Evolutionary conservation across 805 yeast genomes (phyloP).

Genomic region (Ogataea ganodermae): DNA sequence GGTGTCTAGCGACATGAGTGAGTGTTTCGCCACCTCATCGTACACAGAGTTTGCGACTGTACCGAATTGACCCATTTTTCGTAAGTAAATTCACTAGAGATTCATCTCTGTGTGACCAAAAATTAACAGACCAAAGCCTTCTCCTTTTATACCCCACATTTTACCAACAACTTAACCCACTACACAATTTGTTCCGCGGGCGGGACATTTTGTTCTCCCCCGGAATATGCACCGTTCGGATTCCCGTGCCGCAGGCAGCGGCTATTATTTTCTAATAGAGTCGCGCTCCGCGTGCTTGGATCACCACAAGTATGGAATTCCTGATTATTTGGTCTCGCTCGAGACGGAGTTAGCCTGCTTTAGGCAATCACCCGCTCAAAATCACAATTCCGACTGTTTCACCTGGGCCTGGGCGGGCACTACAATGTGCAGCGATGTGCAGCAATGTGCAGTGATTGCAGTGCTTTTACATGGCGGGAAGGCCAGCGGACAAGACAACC

Average conservation of each 20-base stretch:
- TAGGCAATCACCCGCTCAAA: slow-evolving; percentile 2
- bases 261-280: neutral
- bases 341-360: neutral
- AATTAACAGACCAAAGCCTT: neutral
- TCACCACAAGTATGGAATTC: neutral
- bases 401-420: too few relatives aligned
- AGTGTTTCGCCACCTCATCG: slow-evolving; percentile 24
- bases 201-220: too few relatives aligned
- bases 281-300: neutral
- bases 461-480: too few relatives aligned
- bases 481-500: too few relatives aligned
- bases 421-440: too few relatives aligned
- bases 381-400: neutral
- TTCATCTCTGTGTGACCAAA: neutral
- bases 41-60: slow-evolving; percentile 7
- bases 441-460: too few relatives aligned
- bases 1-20: slow-evolving; percentile 29
- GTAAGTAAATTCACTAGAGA: neutral
- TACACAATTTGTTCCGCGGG: too few relatives aligned
- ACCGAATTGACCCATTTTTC: neutral
- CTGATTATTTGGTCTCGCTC: neutral
- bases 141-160: neutral
- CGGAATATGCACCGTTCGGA: too few relatives aligned
- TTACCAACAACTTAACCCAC: neutral
- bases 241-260: neutral